Evolutionary conservation across 2,329 filamentous ascomycete species (phyloP), one percentile per base, ranked within the genome.

Genomic region (Cercospora beticola): DNA sequence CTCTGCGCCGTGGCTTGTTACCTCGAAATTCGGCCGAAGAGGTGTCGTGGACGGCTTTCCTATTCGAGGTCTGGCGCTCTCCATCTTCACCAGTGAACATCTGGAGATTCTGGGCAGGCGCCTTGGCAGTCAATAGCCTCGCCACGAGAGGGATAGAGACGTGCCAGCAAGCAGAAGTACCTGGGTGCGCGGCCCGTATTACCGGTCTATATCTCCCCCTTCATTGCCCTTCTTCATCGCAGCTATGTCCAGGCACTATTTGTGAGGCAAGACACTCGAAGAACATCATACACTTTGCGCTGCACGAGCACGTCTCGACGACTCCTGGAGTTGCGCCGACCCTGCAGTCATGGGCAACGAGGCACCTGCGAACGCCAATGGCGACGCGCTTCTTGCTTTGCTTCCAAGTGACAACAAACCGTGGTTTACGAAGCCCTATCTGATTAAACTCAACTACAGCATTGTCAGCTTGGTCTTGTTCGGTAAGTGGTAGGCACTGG

Each of bases 401-500:
- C 75, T 85, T 4, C 83, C 83, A 10, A 65, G 79, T 30, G 77
- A 82, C 62, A 70, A 77, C 30, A 78, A 76, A 31, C 76, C 78
- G 33, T 85, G 83, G 83, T 83, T 79, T 64, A 76, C 77, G 5
- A 76, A 78, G 5, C 75, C 78, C 0, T 81, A 84, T 76, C 73
- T 85, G 1, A 71, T 83, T 12, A 74, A 78, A 31, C 78, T 85
- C 5, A 84, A 85, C 64, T 72, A 83, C 10, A 62, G 65, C 28
- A 73, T 83, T 10, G 76, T 85, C 0, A 65, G 83, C 4, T 71
- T 84, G 4, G 81, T 83, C 1, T 74, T 84, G 2, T 72, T 73
- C 63, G 73, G 68, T 68, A 49, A 66, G 73, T 33, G 10, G 7
- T 18, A 28, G 16, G n/a, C 31, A 16, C 4, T 23, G 21, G 16